These are phyloP conservation scores for Phoma herbarum DNA, from an alignment of 2,329 filamentous ascomycete species.

Conservation along the genomic window DNA sequence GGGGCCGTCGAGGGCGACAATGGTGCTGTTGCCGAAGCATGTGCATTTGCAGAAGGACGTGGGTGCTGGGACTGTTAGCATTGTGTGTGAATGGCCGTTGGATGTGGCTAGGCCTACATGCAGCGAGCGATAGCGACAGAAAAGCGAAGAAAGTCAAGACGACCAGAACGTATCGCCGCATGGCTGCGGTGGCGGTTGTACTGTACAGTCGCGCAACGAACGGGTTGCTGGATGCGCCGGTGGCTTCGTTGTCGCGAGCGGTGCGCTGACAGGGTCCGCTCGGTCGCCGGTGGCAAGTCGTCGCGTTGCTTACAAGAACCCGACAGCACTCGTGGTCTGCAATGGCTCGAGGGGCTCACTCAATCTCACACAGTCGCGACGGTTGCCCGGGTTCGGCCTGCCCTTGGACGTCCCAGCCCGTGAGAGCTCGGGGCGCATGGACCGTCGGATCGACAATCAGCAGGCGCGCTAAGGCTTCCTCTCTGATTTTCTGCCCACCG, in stretches of 20 bases:
- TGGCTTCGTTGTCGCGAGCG: constrained; percentile 1
- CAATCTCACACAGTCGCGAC: background rate
- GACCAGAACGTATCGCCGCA: constrained; percentile 31
- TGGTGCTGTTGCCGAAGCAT: constrained; percentile 72
- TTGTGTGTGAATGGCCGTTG: background rate
- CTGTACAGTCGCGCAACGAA: constrained; percentile 3
- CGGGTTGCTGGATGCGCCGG: constrained; percentile 8
- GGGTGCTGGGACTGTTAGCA: constrained; percentile 51
- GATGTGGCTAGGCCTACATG: constrained; percentile 47
- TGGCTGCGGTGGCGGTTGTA: constrained; percentile 31
- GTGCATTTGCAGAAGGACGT: constrained; percentile 78
- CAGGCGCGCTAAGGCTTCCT: constrained; percentile 42
- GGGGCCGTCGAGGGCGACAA: constrained; percentile 68
- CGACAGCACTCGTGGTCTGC: background rate
- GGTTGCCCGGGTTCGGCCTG: background rate
- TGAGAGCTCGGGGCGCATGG: constrained; percentile 6
- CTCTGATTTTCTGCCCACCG: constrained; percentile 43
- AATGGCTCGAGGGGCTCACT: background rate
- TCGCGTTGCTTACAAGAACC: constrained; percentile 10
- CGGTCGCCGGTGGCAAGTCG: constrained; percentile 7
- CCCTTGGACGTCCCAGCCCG: background rate
- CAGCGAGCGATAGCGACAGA: constrained; percentile 53
- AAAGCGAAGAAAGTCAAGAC: constrained; percentile 45
- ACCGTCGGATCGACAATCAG: constrained; percentile 17
- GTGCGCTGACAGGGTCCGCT: constrained; percentile 3